Percentiles rank a stretch among this genome's conserved stretches.
Evolutionary conservation across 352 stramenopile genomes (phyloP).

Genomic region (Plasmopara muralis): DNA sequence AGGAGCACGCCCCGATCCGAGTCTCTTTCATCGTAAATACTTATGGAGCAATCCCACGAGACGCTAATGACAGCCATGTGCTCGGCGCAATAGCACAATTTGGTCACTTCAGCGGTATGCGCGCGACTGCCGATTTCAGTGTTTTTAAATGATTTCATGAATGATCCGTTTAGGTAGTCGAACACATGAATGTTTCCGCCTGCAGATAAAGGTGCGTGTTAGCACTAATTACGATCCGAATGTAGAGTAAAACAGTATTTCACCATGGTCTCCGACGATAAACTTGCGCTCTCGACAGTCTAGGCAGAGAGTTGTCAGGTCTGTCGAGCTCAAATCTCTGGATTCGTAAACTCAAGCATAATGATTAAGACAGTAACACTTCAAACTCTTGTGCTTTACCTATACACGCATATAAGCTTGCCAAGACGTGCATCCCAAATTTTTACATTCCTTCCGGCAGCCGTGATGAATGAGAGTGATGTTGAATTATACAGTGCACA

Average conservation of each 20-base stretch:
- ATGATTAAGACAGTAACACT: background rate
- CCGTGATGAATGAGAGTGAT: slow-evolving; percentile 84
- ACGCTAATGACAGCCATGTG: slow-evolving; percentile 79
- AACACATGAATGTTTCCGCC: slow-evolving; percentile 72
- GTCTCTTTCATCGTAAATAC: slow-evolving; percentile 81
- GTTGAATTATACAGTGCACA: slow-evolving; percentile 79
- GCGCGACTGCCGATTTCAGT: slow-evolving; percentile 53
- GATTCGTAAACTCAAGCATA: slow-evolving; percentile 1
- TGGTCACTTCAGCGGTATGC: slow-evolving; percentile 66
- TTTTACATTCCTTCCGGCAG: slow-evolving; percentile 69
- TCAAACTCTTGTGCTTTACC: slow-evolving; percentile 14
- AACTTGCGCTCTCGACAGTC: slow-evolving; percentile 84
- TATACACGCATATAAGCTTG: slow-evolving; percentile 74
- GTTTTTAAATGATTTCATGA: slow-evolving; percentile 85
- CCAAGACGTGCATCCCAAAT: slow-evolving; percentile 84
- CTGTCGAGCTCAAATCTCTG: slow-evolving; percentile 50
- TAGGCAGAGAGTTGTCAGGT: slow-evolving; percentile 74
- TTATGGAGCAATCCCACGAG: slow-evolving; percentile 79
- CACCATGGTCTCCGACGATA: slow-evolving; percentile 76
- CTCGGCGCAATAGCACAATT: slow-evolving; percentile 76
- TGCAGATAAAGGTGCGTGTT: slow-evolving; percentile 13
- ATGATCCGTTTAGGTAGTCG: slow-evolving; percentile 81
- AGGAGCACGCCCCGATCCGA: slow-evolving; percentile 72
- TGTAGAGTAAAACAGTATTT: background rate
- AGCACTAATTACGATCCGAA: slow-evolving; percentile 1